Percentiles rank a stretch among this genome's conserved stretches.
Conservation (phyloP, 75 land plant genomes). For the Sequoiadendron giganteum region DNA sequence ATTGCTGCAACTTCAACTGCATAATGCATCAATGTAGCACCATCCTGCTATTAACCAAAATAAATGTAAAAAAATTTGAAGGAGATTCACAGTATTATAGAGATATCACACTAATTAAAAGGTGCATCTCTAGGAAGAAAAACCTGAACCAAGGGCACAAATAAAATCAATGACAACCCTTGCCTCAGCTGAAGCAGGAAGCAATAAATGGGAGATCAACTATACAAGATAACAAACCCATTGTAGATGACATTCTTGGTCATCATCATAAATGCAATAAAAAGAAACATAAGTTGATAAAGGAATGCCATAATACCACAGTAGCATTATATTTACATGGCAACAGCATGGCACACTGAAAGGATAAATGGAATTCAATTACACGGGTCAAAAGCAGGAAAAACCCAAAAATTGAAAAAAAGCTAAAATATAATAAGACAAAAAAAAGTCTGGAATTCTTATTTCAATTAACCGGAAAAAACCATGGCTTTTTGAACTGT, state of each 20-base stretch:
- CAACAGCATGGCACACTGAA: too few relatives aligned
- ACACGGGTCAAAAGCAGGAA: too few relatives aligned
- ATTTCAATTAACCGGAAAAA: too few relatives aligned
- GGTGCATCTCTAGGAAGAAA: not conserved
- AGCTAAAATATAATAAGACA: too few relatives aligned
- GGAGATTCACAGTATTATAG: not conserved
- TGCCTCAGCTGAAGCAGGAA: not conserved
- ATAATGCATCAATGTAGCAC: slow-evolving; percentile 90
- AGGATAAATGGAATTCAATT: too few relatives aligned
- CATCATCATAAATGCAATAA: not conserved
- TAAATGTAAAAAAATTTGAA: not conserved
- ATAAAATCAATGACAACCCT: not conserved
- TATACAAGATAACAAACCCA: not conserved
- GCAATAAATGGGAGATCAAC: not conserved
- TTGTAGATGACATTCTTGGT: not conserved
- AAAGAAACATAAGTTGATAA: not conserved
- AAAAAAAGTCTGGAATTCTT: too few relatives aligned
- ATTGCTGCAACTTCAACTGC: slow-evolving; percentile 67
- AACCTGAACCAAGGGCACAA: not conserved
- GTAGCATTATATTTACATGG: too few relatives aligned
- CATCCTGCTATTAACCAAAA: slow-evolving; percentile 46
- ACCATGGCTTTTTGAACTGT: too few relatives aligned
- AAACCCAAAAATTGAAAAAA: too few relatives aligned
- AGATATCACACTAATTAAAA: not conserved
- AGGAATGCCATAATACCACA: too few relatives aligned